Conservation (phyloP, 2,329 filamentous ascomycete genomes). For the Ascosphaera apis region DNA sequence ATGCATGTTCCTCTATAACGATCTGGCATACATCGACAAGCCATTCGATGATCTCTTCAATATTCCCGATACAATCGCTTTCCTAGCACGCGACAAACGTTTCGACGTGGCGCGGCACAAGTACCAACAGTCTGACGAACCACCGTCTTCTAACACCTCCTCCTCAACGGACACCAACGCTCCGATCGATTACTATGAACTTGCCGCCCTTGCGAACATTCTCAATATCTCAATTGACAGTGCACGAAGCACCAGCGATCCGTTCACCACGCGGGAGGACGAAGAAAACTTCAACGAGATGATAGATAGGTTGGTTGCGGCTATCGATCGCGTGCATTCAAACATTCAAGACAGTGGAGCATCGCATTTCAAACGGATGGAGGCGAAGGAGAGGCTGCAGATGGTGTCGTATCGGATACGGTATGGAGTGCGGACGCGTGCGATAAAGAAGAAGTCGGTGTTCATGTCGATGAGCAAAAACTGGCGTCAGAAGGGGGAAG, state of each 20-base stretch:
- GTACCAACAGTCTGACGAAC: constrained; percentile 6
- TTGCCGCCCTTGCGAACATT: constrained; percentile 41
- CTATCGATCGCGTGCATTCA: constrained; percentile 32
- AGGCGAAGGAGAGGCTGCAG: constrained; percentile 56
- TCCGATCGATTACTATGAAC: constrained; percentile 36
- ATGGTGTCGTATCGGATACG: constrained; percentile 50
- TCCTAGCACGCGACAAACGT: constrained; percentile 10
- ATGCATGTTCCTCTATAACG: constrained; percentile 13
- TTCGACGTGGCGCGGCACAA: constrained; percentile 13
- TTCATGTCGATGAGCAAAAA: constrained; percentile 10
- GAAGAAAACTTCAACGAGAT: constrained; percentile 40
- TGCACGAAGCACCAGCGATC: constrained; percentile 16
- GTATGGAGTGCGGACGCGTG: constrained; percentile 45
- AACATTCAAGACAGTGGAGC: constrained; percentile 55
- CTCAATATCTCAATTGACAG: constrained; percentile 56
- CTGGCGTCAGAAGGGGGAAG: not conserved
- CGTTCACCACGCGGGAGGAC: constrained; percentile 8
- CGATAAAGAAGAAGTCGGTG: constrained; percentile 26
- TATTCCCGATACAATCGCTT: constrained; percentile 10
- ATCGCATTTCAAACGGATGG: constrained; percentile 45
- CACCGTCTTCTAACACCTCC: constrained; percentile 2
- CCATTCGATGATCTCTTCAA: constrained; percentile 10
- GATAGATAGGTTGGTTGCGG: constrained; percentile 41
- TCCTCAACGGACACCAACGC: not conserved
- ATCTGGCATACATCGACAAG: constrained; percentile 10